These are phyloP conservation scores for Filobasidium uniguttulatum DNA, from an alignment of 1,284 basidiomycete species.

Conservation along the genomic window DNA sequence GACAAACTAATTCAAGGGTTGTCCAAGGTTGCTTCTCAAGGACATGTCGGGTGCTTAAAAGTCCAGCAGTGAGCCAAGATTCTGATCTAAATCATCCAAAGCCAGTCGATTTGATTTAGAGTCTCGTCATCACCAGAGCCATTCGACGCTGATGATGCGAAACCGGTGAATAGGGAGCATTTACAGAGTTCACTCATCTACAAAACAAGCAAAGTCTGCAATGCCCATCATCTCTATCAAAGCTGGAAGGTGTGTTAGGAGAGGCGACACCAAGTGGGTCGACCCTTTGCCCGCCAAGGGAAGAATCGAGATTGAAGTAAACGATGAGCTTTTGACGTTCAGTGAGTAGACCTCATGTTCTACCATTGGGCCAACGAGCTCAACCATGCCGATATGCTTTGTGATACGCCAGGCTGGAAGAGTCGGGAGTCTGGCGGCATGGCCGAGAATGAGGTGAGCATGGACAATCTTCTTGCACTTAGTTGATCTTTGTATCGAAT, in stretches of 20 bases:
- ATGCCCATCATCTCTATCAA: slow-evolving; percentile 24
- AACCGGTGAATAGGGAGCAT: too few species aligned
- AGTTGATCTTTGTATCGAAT: not conserved
- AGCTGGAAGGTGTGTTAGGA: slow-evolving; percentile 29
- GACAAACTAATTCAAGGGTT: too few species aligned
- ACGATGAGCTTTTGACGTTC: slow-evolving; percentile 30
- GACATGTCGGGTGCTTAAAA: too few species aligned
- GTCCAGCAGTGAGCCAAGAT: too few species aligned
- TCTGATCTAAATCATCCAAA: too few species aligned
- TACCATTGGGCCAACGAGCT: not conserved
- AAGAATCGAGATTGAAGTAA: slow-evolving; percentile 25
- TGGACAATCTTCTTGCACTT: too few species aligned
- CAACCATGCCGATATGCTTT: not conserved
- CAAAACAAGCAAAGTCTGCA: not conserved
- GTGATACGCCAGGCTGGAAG: slow-evolving; percentile 25
- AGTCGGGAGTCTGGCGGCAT: slow-evolving; percentile 19
- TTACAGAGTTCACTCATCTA: too few species aligned
- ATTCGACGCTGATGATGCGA: too few species aligned
- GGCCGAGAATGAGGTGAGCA: slow-evolving; percentile 28
- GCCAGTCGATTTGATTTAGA: too few species aligned
- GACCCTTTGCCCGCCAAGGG: slow-evolving; percentile 35
- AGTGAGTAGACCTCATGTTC: slow-evolving; percentile 18
- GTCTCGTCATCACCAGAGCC: too few species aligned
- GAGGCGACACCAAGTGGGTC: slow-evolving; percentile 29
- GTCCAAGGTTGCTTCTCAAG: too few species aligned